Conservation (phyloP, 2,329 filamentous ascomycete genomes). For the Cercospora beticola region DNA sequence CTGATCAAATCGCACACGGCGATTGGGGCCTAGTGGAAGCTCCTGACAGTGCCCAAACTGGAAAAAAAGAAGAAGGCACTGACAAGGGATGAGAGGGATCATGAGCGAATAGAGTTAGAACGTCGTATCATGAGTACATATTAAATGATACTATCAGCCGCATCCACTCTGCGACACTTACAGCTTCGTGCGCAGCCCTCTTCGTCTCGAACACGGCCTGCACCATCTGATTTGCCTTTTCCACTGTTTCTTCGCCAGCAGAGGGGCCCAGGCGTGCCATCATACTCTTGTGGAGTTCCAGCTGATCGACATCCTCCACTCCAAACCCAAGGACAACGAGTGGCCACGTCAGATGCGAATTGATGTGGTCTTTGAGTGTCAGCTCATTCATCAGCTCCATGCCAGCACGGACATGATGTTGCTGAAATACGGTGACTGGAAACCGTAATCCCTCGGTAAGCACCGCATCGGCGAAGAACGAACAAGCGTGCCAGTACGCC, state of each 20-base stretch:
- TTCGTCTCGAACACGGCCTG: neutral
- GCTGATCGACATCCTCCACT: neutral
- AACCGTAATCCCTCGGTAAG: neutral
- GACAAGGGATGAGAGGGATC: neutral
- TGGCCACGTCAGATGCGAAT: neutral
- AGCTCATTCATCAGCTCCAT: neutral
- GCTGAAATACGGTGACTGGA: neutral
- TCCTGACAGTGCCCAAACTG: neutral
- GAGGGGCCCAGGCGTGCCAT: neutral
- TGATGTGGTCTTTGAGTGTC: neutral
- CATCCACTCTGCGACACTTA: neutral
- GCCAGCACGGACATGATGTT: neutral
- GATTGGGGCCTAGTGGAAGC: slow-evolving; percentile 23
- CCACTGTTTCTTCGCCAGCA: neutral
- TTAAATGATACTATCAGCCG: neutral
- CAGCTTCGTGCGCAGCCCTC: neutral
- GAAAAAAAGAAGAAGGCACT: neutral
- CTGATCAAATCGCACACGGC: slow-evolving; percentile 25
- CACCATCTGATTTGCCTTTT: neutral
- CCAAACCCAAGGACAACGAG: neutral
- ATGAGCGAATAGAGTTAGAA: neutral
- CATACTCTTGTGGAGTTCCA: neutral
- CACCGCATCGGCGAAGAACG: neutral
- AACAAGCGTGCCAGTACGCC: slow-evolving; percentile 3
- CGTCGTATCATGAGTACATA: neutral